Percentiles rank a stretch among this genome's conserved stretches.
phyloP scores from a whole-genome alignment of 2,329 filamentous ascomycete species.

The Dendrostoma leiphaemia region DNA sequence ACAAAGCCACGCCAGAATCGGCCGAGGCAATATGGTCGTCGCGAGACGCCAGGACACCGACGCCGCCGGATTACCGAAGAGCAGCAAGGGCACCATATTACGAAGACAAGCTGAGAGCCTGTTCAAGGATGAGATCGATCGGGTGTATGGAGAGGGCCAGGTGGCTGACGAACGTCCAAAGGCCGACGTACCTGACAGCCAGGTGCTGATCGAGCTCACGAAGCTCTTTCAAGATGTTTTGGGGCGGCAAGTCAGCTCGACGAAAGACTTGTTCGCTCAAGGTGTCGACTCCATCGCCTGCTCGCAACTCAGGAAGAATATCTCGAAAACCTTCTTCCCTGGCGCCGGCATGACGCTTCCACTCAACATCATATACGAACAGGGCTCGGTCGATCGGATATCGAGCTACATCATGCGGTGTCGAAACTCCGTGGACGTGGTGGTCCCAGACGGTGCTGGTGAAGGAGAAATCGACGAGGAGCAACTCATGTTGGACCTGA shows the following conservation, averaged over 20 bases:
- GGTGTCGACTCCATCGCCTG: constrained; percentile 61
- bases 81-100: constrained; percentile 61
- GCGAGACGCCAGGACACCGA: constrained; percentile 31
- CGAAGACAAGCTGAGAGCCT: constrained; percentile 48
- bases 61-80: constrained; percentile 48
- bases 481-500: constrained; percentile 26
- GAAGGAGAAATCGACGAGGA: constrained; percentile 11
- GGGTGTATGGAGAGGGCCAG: constrained; percentile 37
- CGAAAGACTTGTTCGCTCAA: constrained; percentile 53
- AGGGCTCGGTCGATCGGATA: constrained; percentile 44
- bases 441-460: neutral
- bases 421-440: constrained; percentile 3
- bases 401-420: constrained; percentile 23
- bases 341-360: constrained; percentile 35
- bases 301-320: constrained; percentile 45
- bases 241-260: constrained; percentile 27
- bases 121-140: constrained; percentile 45
- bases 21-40: constrained; percentile 48
- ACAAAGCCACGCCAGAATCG: constrained; percentile 50
- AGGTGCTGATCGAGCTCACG: constrained; percentile 32
- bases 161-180: neutral
- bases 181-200: constrained; percentile 28
- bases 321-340: constrained; percentile 26
- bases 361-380: constrained; percentile 59
- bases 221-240: constrained; percentile 31